Evolutionary conservation across 495 filamentous ascomycete species (phyloP).

Genomic region (Penicillium cosmopolitanum): DNA sequence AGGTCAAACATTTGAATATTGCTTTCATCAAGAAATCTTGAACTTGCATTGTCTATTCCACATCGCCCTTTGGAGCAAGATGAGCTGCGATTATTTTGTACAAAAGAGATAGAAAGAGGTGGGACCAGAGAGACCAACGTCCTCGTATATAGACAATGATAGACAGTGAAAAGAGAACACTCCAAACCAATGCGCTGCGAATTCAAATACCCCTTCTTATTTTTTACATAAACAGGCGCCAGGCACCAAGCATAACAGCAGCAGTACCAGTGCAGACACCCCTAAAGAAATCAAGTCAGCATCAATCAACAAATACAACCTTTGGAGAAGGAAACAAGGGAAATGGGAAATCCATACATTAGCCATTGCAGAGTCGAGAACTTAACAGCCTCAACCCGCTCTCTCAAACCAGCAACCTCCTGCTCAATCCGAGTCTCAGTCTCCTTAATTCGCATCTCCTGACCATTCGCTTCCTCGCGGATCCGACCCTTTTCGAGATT

Average conservation of each 20-base stretch:
- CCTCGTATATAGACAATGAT: conserved; percentile 18
- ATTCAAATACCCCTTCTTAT: conserved; percentile 1
- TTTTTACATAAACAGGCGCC: conserved; percentile 76
- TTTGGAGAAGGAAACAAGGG: not conserved
- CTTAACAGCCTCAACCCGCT: conserved; percentile 95
- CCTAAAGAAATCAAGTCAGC: conserved; percentile 43
- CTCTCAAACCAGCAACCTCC: conserved; percentile 87
- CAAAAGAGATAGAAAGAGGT: conserved; percentile 25
- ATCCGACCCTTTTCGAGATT: conserved; percentile 98
- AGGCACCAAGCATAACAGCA: conserved; percentile 92
- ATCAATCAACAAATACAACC: not conserved
- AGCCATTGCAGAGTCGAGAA: conserved; percentile 98
- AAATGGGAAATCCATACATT: conserved; percentile 57
- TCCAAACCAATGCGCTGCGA: conserved; percentile 29
- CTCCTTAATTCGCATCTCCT: conserved; percentile 98
- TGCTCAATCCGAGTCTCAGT: conserved; percentile 98
- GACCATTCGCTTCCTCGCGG: conserved; percentile 92
- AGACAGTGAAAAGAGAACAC: conserved; percentile 7
- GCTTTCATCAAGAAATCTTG: no score
- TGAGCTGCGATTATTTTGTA: conserved; percentile 17
- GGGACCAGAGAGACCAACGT: conserved; percentile 12
- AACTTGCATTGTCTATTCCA: no score
- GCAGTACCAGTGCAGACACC: conserved; percentile 95
- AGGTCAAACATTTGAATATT: not conserved
- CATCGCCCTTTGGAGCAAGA: conserved; percentile 8